A percentile compares a stretch with the other conserved stretches of the same genome.
phyloP scores from a whole-genome alignment of 78 protist genomes.

The Parvularia atlantis region DNA sequence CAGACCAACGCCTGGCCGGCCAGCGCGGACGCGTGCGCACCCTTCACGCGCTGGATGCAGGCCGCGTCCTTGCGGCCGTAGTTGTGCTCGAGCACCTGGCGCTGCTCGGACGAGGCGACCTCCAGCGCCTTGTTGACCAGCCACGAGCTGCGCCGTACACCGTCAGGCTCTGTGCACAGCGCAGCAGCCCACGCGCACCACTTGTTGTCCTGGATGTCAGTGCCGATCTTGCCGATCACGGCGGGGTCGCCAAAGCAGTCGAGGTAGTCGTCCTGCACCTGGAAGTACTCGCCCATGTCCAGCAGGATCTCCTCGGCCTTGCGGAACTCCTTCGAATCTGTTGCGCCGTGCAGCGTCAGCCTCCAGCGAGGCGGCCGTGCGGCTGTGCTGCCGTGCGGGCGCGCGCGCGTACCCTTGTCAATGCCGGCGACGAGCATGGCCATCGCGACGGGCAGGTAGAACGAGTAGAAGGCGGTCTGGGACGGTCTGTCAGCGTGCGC shows the following conservation, averaged over 20 bases:
- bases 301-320: conserved; percentile 60
- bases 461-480: conserved; percentile 96
- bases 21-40: background rate
- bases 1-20: no score
- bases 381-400: no score
- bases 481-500: no score
- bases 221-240: conserved; percentile 91
- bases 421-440: conserved; percentile 75
- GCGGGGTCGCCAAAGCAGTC: conserved; percentile 94
- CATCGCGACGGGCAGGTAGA: conserved; percentile 84
- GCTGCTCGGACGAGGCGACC: conserved; percentile 53
- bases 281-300: conserved; percentile 88
- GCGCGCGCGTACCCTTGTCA: no score
- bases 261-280: conserved; percentile 90
- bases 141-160: conserved; percentile 47
- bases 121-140: conserved; percentile 64
- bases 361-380: no score
- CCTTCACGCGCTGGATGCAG: conserved; percentile 34
- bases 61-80: conserved; percentile 16
- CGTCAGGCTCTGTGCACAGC: no score
- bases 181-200: conserved; percentile 27
- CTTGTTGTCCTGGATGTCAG: conserved; percentile 93
- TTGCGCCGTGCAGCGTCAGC: no score
- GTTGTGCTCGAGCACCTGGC: conserved; percentile 32
- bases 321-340: no score